Evolutionary conservation across 2,329 filamentous ascomycete genomes (phyloP).

Genomic region (Trichoderma gracile): DNA sequence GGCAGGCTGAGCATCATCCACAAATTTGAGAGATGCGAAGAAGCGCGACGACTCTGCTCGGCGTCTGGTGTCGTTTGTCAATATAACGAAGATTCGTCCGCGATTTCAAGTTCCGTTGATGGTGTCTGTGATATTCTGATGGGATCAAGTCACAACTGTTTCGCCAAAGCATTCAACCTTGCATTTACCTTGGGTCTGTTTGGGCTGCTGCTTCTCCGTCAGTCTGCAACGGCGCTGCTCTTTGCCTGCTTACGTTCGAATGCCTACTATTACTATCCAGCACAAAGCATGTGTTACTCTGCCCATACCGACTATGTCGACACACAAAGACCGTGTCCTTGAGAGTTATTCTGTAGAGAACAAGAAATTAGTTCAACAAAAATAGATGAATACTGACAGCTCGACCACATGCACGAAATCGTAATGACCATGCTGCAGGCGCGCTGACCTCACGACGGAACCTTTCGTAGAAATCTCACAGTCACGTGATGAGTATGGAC

Average conservation of each 20-base stretch:
- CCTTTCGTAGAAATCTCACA: background rate
- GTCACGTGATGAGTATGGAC: constrained; percentile 16
- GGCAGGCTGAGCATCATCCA: constrained; percentile 40
- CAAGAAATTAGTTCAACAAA: background rate
- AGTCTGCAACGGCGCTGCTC: background rate
- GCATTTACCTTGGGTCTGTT: background rate
- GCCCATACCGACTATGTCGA: background rate
- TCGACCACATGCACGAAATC: background rate
- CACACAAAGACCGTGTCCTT: background rate
- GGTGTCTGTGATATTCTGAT: constrained; percentile 1
- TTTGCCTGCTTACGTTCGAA: background rate
- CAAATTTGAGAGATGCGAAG: constrained; percentile 39
- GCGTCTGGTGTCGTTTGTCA: constrained; percentile 48
- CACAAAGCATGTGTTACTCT: background rate
- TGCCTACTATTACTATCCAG: background rate
- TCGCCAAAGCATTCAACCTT: background rate
- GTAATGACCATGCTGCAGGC: background rate
- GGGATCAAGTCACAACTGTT: background rate
- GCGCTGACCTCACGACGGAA: background rate
- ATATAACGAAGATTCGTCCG: constrained; percentile 43
- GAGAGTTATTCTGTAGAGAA: no score
- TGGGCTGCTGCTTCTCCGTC: background rate
- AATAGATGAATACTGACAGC: background rate
- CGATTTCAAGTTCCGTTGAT: constrained; percentile 18
- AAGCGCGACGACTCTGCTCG: constrained; percentile 43